Percentiles rank a stretch among this genome's conserved stretches.
phyloP scores from a whole-genome alignment of 23 red algal species.

The Gracilaria gracilis region DNA sequence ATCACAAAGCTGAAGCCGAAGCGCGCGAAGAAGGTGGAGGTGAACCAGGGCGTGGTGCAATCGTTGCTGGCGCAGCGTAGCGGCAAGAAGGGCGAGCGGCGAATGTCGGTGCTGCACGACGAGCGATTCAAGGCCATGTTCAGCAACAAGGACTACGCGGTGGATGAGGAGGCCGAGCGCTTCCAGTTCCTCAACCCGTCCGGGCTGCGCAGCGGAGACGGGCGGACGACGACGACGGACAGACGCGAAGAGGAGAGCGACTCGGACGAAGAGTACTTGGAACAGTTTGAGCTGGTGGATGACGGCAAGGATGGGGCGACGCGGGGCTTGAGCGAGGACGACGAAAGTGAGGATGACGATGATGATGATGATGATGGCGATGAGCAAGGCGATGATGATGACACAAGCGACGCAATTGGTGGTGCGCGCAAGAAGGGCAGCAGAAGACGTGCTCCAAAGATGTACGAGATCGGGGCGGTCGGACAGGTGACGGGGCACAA shows the following conservation, averaged over 20 bases:
- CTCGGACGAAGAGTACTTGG: conserved; percentile 70
- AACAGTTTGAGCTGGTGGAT: conserved; percentile 74
- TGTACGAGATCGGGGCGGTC: conserved; percentile 45
- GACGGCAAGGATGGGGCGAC: not conserved
- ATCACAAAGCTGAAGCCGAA: conserved; percentile 71
- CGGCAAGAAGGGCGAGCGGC: conserved; percentile 43
- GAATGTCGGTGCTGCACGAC: conserved; percentile 57
- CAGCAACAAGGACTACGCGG: conserved; percentile 76
- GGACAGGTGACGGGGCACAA: conserved; percentile 27
- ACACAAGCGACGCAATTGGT: not conserved
- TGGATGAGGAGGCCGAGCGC: conserved; percentile 83
- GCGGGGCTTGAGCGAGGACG: not conserved
- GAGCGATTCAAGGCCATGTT: conserved; percentile 91
- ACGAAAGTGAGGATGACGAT: conserved; percentile 4
- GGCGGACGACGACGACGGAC: not conserved
- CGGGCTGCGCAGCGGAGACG: not conserved
- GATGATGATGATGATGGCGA: conserved; percentile 10
- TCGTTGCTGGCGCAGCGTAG: conserved; percentile 43
- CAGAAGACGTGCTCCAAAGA: conserved; percentile 18
- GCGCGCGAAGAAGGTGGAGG: conserved; percentile 51
- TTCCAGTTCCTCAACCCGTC: conserved; percentile 84
- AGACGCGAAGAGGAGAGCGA: conserved; percentile 36
- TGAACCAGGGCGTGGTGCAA: conserved; percentile 56
- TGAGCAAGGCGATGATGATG: not conserved
- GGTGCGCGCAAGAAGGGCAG: not conserved